A percentile compares a stretch with the other conserved stretches of the same genome.
These are phyloP conservation scores for Talaromyces pinophilus DNA, from an alignment of 2,329 filamentous ascomycete species.

Conservation along the genomic window DNA sequence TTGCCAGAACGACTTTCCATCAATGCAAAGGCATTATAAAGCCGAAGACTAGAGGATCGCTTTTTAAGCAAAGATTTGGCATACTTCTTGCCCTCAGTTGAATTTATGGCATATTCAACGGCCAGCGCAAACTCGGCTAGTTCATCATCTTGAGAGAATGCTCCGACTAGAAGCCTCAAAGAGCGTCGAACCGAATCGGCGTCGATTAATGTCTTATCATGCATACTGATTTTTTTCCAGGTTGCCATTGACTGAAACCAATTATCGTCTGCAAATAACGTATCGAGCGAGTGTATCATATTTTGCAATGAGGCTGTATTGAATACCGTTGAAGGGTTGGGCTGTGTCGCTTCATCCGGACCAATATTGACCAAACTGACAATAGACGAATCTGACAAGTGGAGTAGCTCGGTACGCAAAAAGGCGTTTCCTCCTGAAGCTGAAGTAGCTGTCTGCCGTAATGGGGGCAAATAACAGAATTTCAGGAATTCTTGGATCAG, in stretches of 20 bases:
- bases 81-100: conserved; percentile 62
- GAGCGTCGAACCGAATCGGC: conserved; percentile 54
- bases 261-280: conserved; percentile 53
- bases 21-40: conserved; percentile 80
- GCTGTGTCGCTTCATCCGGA: conserved; percentile 29
- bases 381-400: conserved; percentile 30
- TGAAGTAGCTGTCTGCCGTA: conserved; percentile 35
- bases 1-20: conserved; percentile 66
- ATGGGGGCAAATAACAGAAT: conserved; percentile 66
- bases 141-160: conserved; percentile 46
- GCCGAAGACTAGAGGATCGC: conserved; percentile 60
- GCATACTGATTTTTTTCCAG: conserved; percentile 33
- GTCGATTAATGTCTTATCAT: conserved; percentile 40
- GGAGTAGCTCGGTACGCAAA: conserved; percentile 46
- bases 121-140: conserved; percentile 72
- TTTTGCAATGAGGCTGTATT: conserved; percentile 34
- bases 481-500: conserved; percentile 70
- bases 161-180: conserved; percentile 60
- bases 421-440: conserved; percentile 58
- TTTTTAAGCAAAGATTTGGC: conserved; percentile 74
- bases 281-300: conserved; percentile 50
- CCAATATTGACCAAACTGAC: conserved; percentile 16
- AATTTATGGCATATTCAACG: conserved; percentile 61
- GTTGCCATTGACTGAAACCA: conserved; percentile 49
- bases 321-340: conserved; percentile 36